These are phyloP conservation scores for Eudorina sp. DNA, from an alignment of 139 green algal species.

Conservation along the genomic window DNA sequence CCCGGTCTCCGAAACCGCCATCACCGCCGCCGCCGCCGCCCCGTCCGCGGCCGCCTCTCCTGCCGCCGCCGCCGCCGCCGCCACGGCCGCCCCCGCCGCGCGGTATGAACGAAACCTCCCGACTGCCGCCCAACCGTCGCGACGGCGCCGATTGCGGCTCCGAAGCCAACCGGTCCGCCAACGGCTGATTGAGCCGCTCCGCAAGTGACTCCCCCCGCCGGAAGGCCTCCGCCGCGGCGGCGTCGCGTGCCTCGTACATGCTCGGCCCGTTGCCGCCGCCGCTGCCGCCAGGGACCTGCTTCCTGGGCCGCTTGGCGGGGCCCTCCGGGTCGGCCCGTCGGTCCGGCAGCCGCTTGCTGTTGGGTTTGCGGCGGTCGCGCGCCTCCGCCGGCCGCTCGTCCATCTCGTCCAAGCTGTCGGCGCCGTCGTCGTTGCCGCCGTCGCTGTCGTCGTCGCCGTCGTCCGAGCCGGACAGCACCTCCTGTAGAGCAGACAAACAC, in stretches of 20 bases:
- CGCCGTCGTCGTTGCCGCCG: background rate
- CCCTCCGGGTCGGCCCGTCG: background rate
- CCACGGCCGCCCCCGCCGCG: conserved; percentile 35
- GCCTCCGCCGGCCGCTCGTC: conserved; percentile 19
- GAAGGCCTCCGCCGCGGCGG: conserved; percentile 77
- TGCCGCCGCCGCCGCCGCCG: background rate
- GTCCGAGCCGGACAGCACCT: conserved; percentile 38
- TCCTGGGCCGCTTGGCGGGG: conserved; percentile 25
- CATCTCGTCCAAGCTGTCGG: conserved; percentile 43
- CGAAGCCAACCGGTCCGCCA: conserved; percentile 66
- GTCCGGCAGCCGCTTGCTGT: background rate
- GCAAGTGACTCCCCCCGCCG: conserved; percentile 63
- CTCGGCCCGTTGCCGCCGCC: conserved; percentile 43
- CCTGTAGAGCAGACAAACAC: background rate
- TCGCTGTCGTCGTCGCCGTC: conserved; percentile 34
- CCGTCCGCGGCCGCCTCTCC: background rate
- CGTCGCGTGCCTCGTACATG: conserved; percentile 85
- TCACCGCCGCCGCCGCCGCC: background rate
- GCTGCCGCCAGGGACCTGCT: too few relatives aligned
- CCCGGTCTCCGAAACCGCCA: too few relatives aligned
- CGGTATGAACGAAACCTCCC: conserved; percentile 79
- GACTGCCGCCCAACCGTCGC: conserved; percentile 68
- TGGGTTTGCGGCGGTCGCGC: background rate
- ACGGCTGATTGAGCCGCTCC: conserved; percentile 65
- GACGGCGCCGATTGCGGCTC: background rate